Percentiles rank a stretch among this genome's conserved stretches.
phyloP scores from a whole-genome alignment of 345 rosid species.

The Eucalyptus cloeziana region DNA sequence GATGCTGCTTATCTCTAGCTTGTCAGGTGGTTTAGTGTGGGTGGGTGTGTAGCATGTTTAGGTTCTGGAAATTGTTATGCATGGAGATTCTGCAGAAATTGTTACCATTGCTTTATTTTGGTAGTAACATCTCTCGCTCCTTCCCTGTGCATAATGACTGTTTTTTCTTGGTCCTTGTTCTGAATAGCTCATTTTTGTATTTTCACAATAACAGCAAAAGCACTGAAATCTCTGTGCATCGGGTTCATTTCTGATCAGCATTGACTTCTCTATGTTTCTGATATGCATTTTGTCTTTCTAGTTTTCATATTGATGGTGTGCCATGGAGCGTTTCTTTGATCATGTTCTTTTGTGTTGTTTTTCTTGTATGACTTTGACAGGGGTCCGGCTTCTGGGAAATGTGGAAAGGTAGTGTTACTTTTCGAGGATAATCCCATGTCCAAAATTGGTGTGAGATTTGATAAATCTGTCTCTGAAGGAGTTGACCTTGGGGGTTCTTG shows the following conservation, averaged over 20 bases:
- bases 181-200: neutral
- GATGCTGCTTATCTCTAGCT: neutral
- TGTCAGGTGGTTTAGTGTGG: neutral
- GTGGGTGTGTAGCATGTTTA: neutral
- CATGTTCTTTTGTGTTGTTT: neutral
- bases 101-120: neutral
- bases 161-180: neutral
- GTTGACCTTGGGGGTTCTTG: conserved; percentile 76
- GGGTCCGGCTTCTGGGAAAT: conserved; percentile 52
- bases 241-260: neutral
- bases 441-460: conserved; percentile 85
- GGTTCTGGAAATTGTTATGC: neutral
- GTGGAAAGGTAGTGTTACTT: conserved; percentile 55
- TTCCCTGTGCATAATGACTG: neutral
- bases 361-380: conserved; percentile 12
- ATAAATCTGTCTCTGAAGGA: conserved; percentile 65
- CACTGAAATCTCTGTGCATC: neutral
- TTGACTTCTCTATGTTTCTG: neutral
- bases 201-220: neutral
- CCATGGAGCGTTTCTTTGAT: neutral
- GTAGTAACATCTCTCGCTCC: neutral
- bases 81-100: neutral
- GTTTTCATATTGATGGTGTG: neutral
- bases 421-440: conserved; percentile 68
- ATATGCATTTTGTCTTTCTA: neutral